Base-by-base conservation (phyloP, 1,284 basidiomycete genomes). In the Anthracocystis setariae region DNA sequence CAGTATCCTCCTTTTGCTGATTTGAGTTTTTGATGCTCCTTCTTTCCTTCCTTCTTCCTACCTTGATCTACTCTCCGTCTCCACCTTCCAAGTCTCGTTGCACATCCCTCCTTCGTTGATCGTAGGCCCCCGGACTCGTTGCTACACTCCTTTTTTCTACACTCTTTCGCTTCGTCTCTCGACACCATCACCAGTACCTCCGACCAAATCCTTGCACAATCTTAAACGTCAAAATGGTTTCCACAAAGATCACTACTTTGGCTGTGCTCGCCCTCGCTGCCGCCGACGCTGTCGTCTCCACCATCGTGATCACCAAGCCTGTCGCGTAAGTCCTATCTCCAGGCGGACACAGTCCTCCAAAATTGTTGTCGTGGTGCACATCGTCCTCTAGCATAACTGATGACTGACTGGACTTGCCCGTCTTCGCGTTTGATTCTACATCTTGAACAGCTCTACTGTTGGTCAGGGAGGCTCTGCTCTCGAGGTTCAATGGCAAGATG, bases 401-500 rank as follows among this genome's bases (percentile, higher is more conserved):
- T 48, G 23, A 50, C 48, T 48, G 2, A 15, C 25, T 38, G 12
- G 3, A 5, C 25, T 15, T 48, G 9, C 23, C 9, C 17, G n/a
- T 3, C 32, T 33, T 15, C 15, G 8, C 15, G 32, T 15, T 8
- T 33, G 32, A 33, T 15, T 8, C 32, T 8, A 8, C 32, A 8
- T 40, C 13, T 23, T 10, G 17, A 2, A 18, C 48, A 74, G 67
- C 24, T 76, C 77, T 39, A 78, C 78, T 27, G 72, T 44, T 18
- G 70, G 44, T 18, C 46, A 51, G 42, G 78, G 77, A 24, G 77
- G 73, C 46, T 47, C 56, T 15, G 42, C 35, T 3, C 69, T 80
- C 42, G 5, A 21, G 5, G 54, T 80, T 42, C 60, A 73, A 50
- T 80, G 78, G 78, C 56, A 67, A 35, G 78, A 80, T 53, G 71